Base-by-base conservation (phyloP, 2,329 filamentous ascomycete genomes). In the Rhinocladiella mackenziei region DNA sequence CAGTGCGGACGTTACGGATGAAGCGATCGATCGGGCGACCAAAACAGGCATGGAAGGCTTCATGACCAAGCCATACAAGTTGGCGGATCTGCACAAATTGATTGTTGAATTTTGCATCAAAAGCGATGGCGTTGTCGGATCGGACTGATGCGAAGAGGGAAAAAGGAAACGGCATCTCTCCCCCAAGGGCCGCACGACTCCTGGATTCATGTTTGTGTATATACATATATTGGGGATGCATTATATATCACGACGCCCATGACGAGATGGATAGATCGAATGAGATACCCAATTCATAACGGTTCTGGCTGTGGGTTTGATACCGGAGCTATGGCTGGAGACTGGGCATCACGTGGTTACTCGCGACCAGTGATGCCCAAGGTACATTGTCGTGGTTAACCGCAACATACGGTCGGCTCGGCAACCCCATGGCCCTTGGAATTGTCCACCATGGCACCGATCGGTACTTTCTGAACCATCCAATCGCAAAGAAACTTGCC, bases 401-500 rank as follows among this genome's bases (percentile, higher is more conserved):
- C 51, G 38, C 51, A 54, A 25, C 51, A 54, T 9, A 54, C 45
- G 15, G 41, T 54, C 2, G 51, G 30, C 32, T 52, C 51, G 18
- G 52, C 51, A 23, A 44, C 33, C 15, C 15, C 28, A 30, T 20
- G 23, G 25, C 33, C 26, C 9, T 22, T 42, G 11, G 22, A 23
- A 10, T 14, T 15, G 9, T 43, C 35, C 17, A 36, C 18, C n/a
- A 28, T 15, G 4, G 18, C 33, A 11, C 39, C 43, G 13, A 51
- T 14, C 3, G 47, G 48, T 85, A 83, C 39, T 33, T 26, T 51
- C 10, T 51, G 38, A 4, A 50, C 39, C 34, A 46, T 43, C 83
- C 84, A 89, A 20, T 80, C 77, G 61, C 87, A 91, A 47, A 86
- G 59, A 52, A 89, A 86, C 9, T 76, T 73, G 1, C 87, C 87